Base-by-base conservation (phyloP, 1,284 basidiomycete species). In the Coriolopsis trogii region DNA sequence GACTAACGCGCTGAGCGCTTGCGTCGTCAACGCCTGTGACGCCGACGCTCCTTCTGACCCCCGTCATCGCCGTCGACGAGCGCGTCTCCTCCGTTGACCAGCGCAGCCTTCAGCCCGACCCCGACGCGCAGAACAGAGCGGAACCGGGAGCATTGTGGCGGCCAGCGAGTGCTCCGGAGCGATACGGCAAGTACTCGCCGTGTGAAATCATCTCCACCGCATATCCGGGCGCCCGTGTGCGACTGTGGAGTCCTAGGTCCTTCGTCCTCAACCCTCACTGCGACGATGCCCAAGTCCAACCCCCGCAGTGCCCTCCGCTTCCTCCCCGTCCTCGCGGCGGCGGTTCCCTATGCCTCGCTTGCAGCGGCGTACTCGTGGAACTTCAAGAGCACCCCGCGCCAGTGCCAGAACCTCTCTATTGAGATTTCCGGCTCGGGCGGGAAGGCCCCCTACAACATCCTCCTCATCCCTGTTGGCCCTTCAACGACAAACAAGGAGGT, bases 381-480 rank as follows among this genome's bases (percentile, higher is more conserved):
- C 29, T 83, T 90, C 67, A 69, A 74, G 9, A 70, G 61, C 51
- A 65, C 74, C 16, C 86, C 89, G 0, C 66, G 75, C 42, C 88
- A 90, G 70, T 91, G 89, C 66, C 63, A 71, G 46, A 79, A 82
- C 60, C 74, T 89, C 29, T 76, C 79, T 36, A 68, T 91, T 25
- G 59, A 71, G 24, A 75, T 90, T 49, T 69, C 73, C 6, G 82
- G 81, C 47, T 65, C 70, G 47, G 77, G n/a, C n/a, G n/a, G 72
- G 29, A 63, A 67, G 37, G 81, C 87, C 0, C 89, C 89, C 0
- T 91, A 87, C 68, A 75, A 72, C 37, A 71, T 84, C 43, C 72
- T 90, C 30, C 73, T 91, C 50, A 70, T 90, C 42, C 89, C 89
- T 1, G 79, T 74, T 62, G 88, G 88, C 4, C 71, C 84, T 3